phyloP scores from a whole-genome alignment of 2,329 filamentous ascomycete genomes.

The Aureobasidium mangrovei region DNA sequence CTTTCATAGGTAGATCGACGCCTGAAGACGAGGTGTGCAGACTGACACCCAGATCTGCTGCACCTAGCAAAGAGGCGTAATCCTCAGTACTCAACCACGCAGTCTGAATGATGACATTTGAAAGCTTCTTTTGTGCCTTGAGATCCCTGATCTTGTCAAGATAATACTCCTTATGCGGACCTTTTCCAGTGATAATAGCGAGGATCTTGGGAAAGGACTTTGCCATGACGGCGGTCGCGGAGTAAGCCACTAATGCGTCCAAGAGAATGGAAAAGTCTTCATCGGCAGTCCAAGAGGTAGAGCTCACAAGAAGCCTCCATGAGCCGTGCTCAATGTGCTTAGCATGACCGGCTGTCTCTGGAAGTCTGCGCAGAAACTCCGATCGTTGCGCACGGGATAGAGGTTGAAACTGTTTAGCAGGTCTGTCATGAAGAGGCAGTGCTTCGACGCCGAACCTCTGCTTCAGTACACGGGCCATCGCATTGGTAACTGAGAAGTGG shows the following conservation, averaged over 20 bases:
- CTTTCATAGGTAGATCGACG: conserved; percentile 96
- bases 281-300: conserved; percentile 94
- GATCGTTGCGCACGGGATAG: conserved; percentile 43
- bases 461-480: conserved; percentile 70
- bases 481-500: conserved; percentile 81
- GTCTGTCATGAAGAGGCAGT: conserved; percentile 74
- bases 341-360: conserved; percentile 54
- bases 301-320: conserved; percentile 71
- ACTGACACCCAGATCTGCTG: conserved; percentile 82
- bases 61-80: conserved; percentile 75
- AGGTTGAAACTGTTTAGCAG: conserved; percentile 72
- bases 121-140: conserved; percentile 52
- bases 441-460: conserved; percentile 55
- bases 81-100: conserved; percentile 78
- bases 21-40: conserved; percentile 90
- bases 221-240: conserved; percentile 38
- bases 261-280: conserved; percentile 90
- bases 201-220: conserved; percentile 55
- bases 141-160: conserved; percentile 56
- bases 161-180: conserved; percentile 73
- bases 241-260: conserved; percentile 70
- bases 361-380: conserved; percentile 55
- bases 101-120: conserved; percentile 63
- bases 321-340: conserved; percentile 34
- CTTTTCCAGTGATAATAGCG: conserved; percentile 90